These are phyloP conservation scores for Dalbergia oliveri DNA, from an alignment of 306 rosid genomes.

Conservation along the genomic window DNA sequence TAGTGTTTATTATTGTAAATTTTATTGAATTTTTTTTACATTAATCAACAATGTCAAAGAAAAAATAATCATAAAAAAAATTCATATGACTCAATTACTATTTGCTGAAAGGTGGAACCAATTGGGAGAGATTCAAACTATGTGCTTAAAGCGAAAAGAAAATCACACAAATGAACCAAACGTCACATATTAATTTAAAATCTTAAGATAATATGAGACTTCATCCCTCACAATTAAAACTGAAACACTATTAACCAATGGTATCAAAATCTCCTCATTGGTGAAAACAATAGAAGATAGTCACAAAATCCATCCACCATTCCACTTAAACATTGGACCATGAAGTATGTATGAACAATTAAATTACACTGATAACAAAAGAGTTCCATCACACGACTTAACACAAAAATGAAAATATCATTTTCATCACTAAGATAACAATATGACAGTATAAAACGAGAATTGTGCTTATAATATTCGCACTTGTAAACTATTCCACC, in stretches of 20 bases:
- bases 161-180: too few relatives aligned
- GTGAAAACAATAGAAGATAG: not conserved
- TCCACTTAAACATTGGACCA: not conserved
- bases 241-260: not conserved
- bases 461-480: slow-evolving; percentile 28
- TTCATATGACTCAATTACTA: not conserved
- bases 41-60: too few relatives aligned
- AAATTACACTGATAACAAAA: not conserved
- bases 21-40: too few relatives aligned
- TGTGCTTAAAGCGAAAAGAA: too few relatives aligned
- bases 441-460: slow-evolving; percentile 11
- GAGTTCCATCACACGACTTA: not conserved
- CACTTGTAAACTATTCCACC: not conserved
- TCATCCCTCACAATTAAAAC: too few relatives aligned
- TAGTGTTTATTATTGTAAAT: too few relatives aligned
- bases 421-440: slow-evolving; percentile 37
- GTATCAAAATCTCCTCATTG: not conserved
- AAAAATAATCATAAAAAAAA: too few relatives aligned
- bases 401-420: not conserved
- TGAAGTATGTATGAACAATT: not conserved
- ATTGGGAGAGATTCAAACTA: too few relatives aligned
- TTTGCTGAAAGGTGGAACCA: too few relatives aligned
- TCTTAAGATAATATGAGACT: too few relatives aligned
- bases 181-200: too few relatives aligned
- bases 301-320: not conserved